phyloP scores from a whole-genome alignment of 805 yeast genomes.

The Wickerhamomyces bisporus region DNA sequence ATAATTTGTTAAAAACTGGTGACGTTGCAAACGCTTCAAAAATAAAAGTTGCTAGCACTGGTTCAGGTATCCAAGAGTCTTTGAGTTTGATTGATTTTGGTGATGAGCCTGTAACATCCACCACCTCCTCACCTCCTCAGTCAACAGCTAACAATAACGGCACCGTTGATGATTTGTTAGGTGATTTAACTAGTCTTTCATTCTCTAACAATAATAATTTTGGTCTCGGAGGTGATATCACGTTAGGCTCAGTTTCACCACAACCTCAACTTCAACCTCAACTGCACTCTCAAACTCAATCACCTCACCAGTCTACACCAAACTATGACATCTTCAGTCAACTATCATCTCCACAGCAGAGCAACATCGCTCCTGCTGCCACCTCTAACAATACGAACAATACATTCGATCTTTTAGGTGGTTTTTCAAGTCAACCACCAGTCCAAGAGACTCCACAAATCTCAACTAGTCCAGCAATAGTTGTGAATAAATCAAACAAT shows the following conservation, averaged over 20 bases:
- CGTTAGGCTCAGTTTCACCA: conserved; percentile 31
- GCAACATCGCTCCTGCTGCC: conserved; percentile 13
- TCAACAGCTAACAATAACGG: conserved; percentile 34
- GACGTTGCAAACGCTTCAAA: conserved; percentile 48
- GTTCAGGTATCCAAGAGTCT: conserved; percentile 27
- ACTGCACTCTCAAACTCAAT: no score
- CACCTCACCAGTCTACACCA: conserved; percentile 14
- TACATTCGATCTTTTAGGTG: conserved; percentile 20
- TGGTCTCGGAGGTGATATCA: conserved; percentile 52
- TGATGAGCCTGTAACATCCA: conserved; percentile 29
- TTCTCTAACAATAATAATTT: conserved; percentile 23
- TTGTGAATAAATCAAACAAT: conserved; percentile 39
- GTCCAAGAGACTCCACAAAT: conserved; percentile 4
- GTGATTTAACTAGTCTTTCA: conserved; percentile 63
- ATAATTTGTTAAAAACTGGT: conserved; percentile 59
- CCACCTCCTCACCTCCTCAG: conserved; percentile 19
- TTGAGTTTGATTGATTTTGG: conserved; percentile 73
- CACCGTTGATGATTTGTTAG: conserved; percentile 62
- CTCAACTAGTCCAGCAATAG: conserved; percentile 5
- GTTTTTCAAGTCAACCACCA: conserved; percentile 11
- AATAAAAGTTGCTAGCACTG: conserved; percentile 36
- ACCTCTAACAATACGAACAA: conserved; percentile 4
- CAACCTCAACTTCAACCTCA: conserved; percentile 18
- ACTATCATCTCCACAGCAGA: conserved; percentile 15
- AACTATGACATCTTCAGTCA: conserved; percentile 22